Percentiles rank a stretch among this genome's conserved stretches.
These are phyloP conservation scores for Dioscorea alata DNA, from an alignment of 106 monocot genomes.

Conservation along the genomic window DNA sequence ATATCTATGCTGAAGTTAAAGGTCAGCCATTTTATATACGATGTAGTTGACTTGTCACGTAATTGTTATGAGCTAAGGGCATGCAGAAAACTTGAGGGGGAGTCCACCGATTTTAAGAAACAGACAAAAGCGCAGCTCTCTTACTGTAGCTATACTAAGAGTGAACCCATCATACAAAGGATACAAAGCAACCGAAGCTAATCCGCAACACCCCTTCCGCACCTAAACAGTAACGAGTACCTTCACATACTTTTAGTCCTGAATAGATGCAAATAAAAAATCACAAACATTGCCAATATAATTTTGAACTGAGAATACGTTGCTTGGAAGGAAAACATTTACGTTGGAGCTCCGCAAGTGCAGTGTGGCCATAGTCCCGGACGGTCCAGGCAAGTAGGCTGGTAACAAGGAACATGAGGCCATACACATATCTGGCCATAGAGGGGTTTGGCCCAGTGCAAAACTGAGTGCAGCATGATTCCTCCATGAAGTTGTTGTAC, in stretches of 20 bases:
- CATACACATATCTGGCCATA: constrained; percentile 65
- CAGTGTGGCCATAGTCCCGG: constrained; percentile 65
- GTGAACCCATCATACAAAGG: constrained; percentile 20
- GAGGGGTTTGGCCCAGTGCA: constrained; percentile 67
- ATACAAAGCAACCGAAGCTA: constrained; percentile 91
- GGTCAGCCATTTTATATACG: background rate
- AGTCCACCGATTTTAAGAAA: no score
- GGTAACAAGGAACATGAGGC: constrained; percentile 67
- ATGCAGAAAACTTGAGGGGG: no score
- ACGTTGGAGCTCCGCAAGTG: constrained; percentile 71
- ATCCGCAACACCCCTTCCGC: constrained; percentile 85
- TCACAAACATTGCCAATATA: no score
- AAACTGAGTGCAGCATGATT: constrained; percentile 41
- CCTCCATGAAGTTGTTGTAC: constrained; percentile 30
- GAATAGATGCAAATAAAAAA: background rate
- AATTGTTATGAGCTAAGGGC: no score
- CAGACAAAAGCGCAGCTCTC: no score
- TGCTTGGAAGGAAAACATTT: background rate
- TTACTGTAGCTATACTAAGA: no score
- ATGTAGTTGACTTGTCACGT: no score
- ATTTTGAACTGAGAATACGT: no score
- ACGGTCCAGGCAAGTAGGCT: constrained; percentile 81
- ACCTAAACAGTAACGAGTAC: constrained; percentile 70
- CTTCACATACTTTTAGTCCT: constrained; percentile 75
- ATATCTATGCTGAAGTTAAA: constrained; percentile 48